Conservation (phyloP, 2,329 filamentous ascomycete species). For the Fusarium veterinarium region DNA sequence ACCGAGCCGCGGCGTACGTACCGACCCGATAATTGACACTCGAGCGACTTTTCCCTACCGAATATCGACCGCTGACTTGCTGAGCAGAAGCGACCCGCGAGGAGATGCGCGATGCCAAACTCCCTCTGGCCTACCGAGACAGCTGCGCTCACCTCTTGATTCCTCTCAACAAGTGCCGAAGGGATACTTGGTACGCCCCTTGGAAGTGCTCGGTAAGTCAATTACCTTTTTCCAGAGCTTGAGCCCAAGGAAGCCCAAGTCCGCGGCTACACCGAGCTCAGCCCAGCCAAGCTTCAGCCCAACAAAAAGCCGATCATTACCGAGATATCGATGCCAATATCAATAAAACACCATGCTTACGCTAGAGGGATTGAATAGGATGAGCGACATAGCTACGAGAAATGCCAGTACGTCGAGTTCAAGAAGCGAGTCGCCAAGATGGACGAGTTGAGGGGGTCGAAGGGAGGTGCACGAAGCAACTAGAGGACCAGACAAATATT, state of each 20-base stretch:
- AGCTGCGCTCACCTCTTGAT: conserved; percentile 95
- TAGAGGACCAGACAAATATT: conserved; percentile 55
- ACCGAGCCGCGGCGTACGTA: conserved; percentile 55
- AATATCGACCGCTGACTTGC: conserved; percentile 38
- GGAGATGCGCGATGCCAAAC: conserved; percentile 91
- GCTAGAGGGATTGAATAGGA: conserved; percentile 65
- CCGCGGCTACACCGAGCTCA: conserved; percentile 12
- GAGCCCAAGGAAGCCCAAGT: conserved; percentile 3
- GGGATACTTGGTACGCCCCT: conserved; percentile 90
- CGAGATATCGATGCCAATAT: conserved; percentile 15
- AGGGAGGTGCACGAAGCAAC: conserved; percentile 88
- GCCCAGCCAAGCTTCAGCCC: conserved; percentile 1
- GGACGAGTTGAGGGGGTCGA: conserved; percentile 91
- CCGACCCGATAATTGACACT: not conserved
- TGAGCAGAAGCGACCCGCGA: conserved; percentile 79
- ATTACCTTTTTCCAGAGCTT: conserved; percentile 5
- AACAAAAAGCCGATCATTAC: conserved; percentile 22
- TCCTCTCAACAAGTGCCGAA: conserved; percentile 93
- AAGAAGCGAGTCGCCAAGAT: conserved; percentile 99
- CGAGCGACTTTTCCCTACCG: conserved; percentile 20
- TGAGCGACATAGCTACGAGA: conserved; percentile 98
- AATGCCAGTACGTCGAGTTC: conserved; percentile 99
- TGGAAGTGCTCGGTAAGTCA: conserved; percentile 95
- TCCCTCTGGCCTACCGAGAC: conserved; percentile 93
- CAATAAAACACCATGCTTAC: conserved; percentile 37